Evolutionary conservation across 2,329 filamentous ascomycete species (phyloP).

Genomic region (Xylariales sp.): DNA sequence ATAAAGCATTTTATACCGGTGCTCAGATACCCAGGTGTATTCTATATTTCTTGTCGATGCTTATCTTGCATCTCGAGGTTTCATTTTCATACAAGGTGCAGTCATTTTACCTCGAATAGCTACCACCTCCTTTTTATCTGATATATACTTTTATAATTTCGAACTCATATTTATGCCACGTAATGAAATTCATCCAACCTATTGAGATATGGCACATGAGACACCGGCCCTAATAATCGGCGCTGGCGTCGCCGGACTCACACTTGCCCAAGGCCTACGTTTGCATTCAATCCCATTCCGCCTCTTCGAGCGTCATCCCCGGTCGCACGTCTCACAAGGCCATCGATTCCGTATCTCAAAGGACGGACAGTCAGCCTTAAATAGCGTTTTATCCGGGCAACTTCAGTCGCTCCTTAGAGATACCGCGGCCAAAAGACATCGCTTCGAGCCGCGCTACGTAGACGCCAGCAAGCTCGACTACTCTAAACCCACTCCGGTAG

Average conservation of each 20-base stretch:
- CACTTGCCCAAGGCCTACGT: slow-evolving; percentile 51
- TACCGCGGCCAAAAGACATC: slow-evolving; percentile 40
- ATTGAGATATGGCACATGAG: slow-evolving; percentile 28
- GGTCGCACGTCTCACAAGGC: slow-evolving; percentile 42
- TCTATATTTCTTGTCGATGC: too few relatives aligned
- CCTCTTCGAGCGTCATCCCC: slow-evolving; percentile 47
- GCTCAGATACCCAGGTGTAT: too few relatives aligned
- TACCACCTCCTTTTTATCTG: too few relatives aligned
- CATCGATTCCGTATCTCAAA: slow-evolving; percentile 49
- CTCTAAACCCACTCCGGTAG: slow-evolving; percentile 35
- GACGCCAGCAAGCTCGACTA: slow-evolving; percentile 44
- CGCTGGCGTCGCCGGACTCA: slow-evolving; percentile 58
- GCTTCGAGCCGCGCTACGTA: slow-evolving; percentile 46
- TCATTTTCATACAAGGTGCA: too few relatives aligned
- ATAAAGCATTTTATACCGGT: too few relatives aligned
- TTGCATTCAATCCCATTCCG: slow-evolving; percentile 48
- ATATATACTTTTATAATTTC: too few relatives aligned
- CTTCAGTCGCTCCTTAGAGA: slow-evolving; percentile 40
- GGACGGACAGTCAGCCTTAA: slow-evolving; percentile 43
- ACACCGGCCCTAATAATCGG: slow-evolving; percentile 54
- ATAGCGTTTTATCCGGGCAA: slow-evolving; percentile 44
- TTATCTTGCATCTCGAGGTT: too few relatives aligned
- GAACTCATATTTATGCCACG: too few relatives aligned
- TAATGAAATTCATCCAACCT: too few relatives aligned
- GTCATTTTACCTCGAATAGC: too few relatives aligned